Evolutionary conservation across 345 rosid genomes (phyloP).

Genomic region (Rhodamnia rubescens): DNA sequence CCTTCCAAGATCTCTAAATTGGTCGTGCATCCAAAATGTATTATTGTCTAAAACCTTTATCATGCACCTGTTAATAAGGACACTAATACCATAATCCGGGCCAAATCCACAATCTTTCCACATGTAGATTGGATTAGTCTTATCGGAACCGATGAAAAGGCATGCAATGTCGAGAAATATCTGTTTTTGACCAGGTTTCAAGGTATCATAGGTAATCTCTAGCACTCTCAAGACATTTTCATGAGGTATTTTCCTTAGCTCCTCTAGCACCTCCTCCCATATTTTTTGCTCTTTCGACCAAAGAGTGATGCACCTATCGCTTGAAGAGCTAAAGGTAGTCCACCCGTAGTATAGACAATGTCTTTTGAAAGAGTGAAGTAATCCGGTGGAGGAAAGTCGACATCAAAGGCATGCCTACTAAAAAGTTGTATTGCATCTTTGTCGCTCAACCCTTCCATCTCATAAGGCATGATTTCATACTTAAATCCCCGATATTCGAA

Average conservation of each 20-base stretch:
- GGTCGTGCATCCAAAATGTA: background rate
- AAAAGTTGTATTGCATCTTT: background rate
- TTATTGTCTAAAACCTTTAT: background rate
- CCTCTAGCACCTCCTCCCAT: background rate
- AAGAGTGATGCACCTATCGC: background rate
- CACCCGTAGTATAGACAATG: background rate
- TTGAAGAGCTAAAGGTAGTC: background rate
- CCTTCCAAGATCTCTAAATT: background rate
- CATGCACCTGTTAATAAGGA: background rate
- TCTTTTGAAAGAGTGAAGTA: background rate
- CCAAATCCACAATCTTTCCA: background rate
- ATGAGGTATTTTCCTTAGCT: background rate
- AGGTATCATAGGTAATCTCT: background rate
- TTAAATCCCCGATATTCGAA: background rate
- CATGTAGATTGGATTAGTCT: background rate
- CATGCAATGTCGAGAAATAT: background rate
- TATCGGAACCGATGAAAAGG: background rate
- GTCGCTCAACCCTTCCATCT: fast-evolving
- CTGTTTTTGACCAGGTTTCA: background rate
- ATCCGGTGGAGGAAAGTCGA: fast-evolving
- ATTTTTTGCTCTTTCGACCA: fast-evolving
- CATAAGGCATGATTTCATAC: fast-evolving
- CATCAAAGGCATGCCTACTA: background rate
- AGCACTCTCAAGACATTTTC: background rate
- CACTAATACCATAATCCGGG: background rate